Percentiles rank a stretch among this genome's conserved stretches.
These are phyloP conservation scores for Trametes cingulata DNA, from an alignment of 768 basidiomycete species.

Conservation along the genomic window DNA sequence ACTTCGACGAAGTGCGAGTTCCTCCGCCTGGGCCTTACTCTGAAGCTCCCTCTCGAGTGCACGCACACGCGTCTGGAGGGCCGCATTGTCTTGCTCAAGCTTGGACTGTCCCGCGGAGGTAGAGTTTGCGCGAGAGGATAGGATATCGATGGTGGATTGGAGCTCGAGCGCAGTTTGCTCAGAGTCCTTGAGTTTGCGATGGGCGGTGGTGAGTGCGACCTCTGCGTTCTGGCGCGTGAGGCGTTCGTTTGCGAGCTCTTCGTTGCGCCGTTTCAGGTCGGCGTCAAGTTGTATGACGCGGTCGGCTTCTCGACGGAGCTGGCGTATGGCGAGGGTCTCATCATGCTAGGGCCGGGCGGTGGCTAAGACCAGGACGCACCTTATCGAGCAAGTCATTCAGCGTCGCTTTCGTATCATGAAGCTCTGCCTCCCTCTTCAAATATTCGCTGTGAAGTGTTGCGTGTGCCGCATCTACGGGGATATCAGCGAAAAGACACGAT, in stretches of 20 bases:
- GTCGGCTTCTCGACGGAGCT: constrained; percentile 61
- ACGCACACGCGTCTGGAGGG: constrained; percentile 56
- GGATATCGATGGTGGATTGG: constrained; percentile 53
- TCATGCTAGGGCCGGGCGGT: constrained; percentile 6
- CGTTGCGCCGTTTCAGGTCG: constrained; percentile 47
- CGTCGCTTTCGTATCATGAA: constrained; percentile 35
- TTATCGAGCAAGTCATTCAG: constrained; percentile 41
- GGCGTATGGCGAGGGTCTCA: neutral
- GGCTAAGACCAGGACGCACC: constrained; percentile 26
- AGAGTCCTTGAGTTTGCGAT: constrained; percentile 52
- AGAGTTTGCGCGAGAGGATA: constrained; percentile 55
- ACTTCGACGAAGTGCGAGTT: constrained; percentile 17
- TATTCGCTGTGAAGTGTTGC: constrained; percentile 37
- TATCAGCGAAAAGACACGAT: neutral
- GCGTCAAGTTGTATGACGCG: constrained; percentile 57
- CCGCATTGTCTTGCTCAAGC: constrained; percentile 57
- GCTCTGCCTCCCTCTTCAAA: constrained; percentile 39
- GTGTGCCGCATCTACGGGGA: constrained; percentile 36
- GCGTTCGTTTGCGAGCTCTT: constrained; percentile 59
- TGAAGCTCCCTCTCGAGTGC: constrained; percentile 47
- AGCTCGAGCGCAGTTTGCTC: constrained; percentile 54
- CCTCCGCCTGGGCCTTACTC: constrained; percentile 19
- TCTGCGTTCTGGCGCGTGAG: constrained; percentile 53
- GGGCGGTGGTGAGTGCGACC: constrained; percentile 46
- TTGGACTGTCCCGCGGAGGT: constrained; percentile 44